Evolutionary conservation across 1,284 basidiomycete genomes (phyloP).

Genomic region (Porogramme epimiltina): DNA sequence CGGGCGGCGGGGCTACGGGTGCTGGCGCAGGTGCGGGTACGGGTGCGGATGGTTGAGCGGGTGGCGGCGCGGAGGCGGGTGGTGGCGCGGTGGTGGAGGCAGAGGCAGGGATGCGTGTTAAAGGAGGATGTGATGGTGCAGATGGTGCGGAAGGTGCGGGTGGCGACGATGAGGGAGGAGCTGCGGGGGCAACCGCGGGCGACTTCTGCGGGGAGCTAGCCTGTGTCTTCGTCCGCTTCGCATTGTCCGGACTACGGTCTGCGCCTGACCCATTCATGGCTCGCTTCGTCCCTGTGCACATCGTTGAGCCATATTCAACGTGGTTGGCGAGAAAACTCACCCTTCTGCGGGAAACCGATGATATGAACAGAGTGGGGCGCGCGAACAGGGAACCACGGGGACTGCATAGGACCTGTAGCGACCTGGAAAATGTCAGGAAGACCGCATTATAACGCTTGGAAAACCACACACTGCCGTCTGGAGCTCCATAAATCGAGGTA

Average conservation of each 20-base stretch:
- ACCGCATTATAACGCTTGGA: neutral
- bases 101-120: neutral
- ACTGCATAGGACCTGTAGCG: slow-evolving; percentile 37
- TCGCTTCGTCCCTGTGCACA: slow-evolving; percentile 20
- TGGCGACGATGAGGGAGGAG: slow-evolving; percentile 6
- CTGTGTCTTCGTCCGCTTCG: slow-evolving; percentile 25
- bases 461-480: slow-evolving; percentile 46
- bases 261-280: slow-evolving; percentile 9
- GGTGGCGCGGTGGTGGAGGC: neutral
- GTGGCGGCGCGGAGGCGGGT: neutral
- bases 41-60: neutral
- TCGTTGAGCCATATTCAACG: neutral
- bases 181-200: slow-evolving; percentile 16
- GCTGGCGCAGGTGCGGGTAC: slow-evolving; percentile 4
- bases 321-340: slow-evolving; percentile 1
- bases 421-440: slow-evolving; percentile 31
- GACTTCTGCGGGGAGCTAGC: slow-evolving; percentile 24
- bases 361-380: slow-evolving; percentile 49
- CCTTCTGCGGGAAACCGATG: slow-evolving; percentile 52
- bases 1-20: too few relatives aligned
- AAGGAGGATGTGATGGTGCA: too few relatives aligned
- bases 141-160: neutral
- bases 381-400: slow-evolving; percentile 59
- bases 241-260: slow-evolving; percentile 27
- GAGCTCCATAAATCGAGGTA: slow-evolving; percentile 53